Base-by-base conservation (phyloP, 129 eudicot genomes). In the Mikania micrantha region DNA sequence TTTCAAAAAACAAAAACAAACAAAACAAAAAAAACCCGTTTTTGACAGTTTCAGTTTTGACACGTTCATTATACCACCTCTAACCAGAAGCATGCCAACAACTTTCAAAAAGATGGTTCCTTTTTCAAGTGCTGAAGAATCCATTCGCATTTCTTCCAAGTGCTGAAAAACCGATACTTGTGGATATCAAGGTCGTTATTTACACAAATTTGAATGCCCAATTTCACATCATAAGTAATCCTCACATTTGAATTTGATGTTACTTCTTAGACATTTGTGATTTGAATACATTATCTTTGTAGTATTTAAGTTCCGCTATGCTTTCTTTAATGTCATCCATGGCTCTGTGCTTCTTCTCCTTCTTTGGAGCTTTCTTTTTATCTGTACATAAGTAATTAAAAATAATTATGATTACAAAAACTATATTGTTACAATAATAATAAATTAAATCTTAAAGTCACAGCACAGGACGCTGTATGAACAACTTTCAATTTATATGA, bases 281-380 rank as follows among this genome's bases (percentile, higher is more conserved):
- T 72, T 85, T 92, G 74, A 92, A 93, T 13, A 93, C 86, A 64
- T 79, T 65, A 53, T 88, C 92, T 75, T 88, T 93, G 98, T 63
- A 88, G 90, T 66, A 93, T 52, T 88, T 84, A 15, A 93, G 96
- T 77, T 93, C 90, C 1, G 81, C 80, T 62, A 93, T 86, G 84
- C 98, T 93, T 78, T 88, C 98, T 72, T 73, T 88, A 72, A 88
- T 93, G 71, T 93, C 98, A 75, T 93, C 96, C 96, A 93, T 75
- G 69, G 98, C 96, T 59, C 96, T 82, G 79, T 93, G 98, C 47
- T 80, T 92, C 35, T 84, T 84, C 75, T 74, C 85, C 87, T 88
- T 88, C 20, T 50, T 71, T 15, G 98, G 98, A 41, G 96, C 96
- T 80, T 80, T 93, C 69, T 36, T 80, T 67, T 77, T 83, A 35